phyloP scores from a whole-genome alignment of 805 yeast genomes.

The Cyberlindnera petersonii region DNA sequence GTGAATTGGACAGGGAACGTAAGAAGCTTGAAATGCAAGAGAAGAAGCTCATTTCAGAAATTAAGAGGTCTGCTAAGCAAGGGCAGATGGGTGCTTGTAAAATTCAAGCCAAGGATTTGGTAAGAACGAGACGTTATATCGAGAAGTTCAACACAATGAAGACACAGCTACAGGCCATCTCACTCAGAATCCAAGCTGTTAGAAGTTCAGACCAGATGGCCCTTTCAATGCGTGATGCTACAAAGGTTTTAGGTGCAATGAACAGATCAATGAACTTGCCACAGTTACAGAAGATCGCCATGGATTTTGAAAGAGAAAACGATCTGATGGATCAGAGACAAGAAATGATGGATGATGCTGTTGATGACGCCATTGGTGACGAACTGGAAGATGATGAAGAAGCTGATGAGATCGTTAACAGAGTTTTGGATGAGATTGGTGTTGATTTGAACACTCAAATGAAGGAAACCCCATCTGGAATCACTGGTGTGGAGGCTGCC shows the following conservation, averaged over 20 bases:
- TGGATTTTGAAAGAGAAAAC: conserved; percentile 91
- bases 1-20: conserved; percentile 88
- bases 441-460: conserved; percentile 62
- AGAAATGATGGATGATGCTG: conserved; percentile 97
- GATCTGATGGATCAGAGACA: conserved; percentile 98
- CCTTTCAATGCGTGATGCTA: conserved; percentile 90
- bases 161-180: conserved; percentile 92
- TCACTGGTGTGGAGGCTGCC: conserved; percentile 23
- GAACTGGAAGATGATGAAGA: conserved; percentile 87
- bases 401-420: conserved; percentile 84
- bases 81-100: conserved; percentile 89
- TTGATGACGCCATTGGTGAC: conserved; percentile 93
- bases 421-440: conserved; percentile 94
- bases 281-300: conserved; percentile 80
- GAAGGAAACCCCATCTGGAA: conserved; percentile 42
- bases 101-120: conserved; percentile 92
- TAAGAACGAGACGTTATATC: conserved; percentile 76
- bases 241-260: conserved; percentile 79
- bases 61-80: conserved; percentile 85
- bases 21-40: conserved; percentile 86
- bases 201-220: conserved; percentile 95
- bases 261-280: conserved; percentile 89
- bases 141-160: conserved; percentile 89
- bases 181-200: conserved; percentile 85
- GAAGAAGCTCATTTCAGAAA: conserved; percentile 78